Conservation (phyloP, 2,329 filamentous ascomycete genomes). For the Exophiala sp. region DNA sequence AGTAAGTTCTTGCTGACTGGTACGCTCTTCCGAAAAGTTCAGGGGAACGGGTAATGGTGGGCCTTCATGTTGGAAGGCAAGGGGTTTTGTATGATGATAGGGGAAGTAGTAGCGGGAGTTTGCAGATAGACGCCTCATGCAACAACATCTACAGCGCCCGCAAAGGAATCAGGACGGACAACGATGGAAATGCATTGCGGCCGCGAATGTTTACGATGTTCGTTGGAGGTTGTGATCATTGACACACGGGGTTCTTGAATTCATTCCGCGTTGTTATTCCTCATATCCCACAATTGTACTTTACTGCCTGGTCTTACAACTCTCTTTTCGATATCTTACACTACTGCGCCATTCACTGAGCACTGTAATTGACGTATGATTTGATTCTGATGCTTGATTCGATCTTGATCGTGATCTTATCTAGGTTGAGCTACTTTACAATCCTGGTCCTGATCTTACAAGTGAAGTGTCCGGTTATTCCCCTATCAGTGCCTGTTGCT, state of each 20-base stretch:
- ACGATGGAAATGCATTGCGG: slow-evolving; percentile 9
- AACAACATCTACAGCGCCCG: slow-evolving; percentile 1
- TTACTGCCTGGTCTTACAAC: slow-evolving; percentile 43
- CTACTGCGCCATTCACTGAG: too few species aligned
- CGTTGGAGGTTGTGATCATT: slow-evolving; percentile 4
- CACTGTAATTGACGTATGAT: too few species aligned
- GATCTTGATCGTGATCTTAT: too few species aligned
- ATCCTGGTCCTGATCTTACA: too few species aligned
- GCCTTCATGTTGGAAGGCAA: slow-evolving; percentile 14
- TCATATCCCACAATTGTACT: slow-evolving; percentile 42
- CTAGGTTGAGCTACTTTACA: too few species aligned
- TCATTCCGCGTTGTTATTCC: slow-evolving; percentile 12
- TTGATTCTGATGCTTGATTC: too few species aligned
- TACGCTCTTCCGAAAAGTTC: background rate
- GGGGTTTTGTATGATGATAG: slow-evolving; percentile 8
- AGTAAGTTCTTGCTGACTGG: background rate
- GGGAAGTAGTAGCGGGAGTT: background rate
- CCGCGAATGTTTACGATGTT: slow-evolving; percentile 1
- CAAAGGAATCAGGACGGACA: background rate
- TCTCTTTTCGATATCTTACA: background rate
- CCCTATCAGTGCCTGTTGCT: too few species aligned
- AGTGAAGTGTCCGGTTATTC: too few species aligned
- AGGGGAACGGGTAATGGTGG: slow-evolving; percentile 6
- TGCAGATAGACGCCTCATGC: slow-evolving; percentile 17
- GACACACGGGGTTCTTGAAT: slow-evolving; percentile 17